Conservation (phyloP, 2,329 filamentous ascomycete species). For the Aspergillus hiratsukae region DNA sequence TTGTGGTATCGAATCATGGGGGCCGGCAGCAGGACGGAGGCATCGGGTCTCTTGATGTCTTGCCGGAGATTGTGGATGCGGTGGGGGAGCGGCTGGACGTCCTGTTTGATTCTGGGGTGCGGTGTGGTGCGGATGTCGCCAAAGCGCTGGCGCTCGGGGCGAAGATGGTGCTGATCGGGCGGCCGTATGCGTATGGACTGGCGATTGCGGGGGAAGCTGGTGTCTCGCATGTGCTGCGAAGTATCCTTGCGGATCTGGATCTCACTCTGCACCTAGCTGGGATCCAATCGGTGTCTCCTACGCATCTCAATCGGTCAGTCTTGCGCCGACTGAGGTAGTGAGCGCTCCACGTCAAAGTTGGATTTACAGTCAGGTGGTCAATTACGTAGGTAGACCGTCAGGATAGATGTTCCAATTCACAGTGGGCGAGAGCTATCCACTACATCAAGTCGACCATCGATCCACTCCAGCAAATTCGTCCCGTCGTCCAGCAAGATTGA, state of each 20-base stretch:
- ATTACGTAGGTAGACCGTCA: no score
- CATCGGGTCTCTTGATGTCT: constrained; percentile 42
- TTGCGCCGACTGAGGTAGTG: not conserved
- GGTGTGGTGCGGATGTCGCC: constrained; percentile 44
- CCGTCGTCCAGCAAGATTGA: constrained; percentile 2
- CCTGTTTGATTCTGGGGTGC: constrained; percentile 46
- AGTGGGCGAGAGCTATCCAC: not conserved
- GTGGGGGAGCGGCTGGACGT: constrained; percentile 34
- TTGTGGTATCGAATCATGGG: constrained; percentile 49
- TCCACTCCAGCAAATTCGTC: constrained; percentile 1
- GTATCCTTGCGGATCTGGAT: constrained; percentile 23
- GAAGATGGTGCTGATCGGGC: constrained; percentile 49
- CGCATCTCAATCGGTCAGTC: constrained; percentile 11
- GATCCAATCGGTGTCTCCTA: constrained; percentile 6
- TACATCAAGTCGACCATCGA: not conserved
- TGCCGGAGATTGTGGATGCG: constrained; percentile 52
- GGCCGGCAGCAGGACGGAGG: constrained; percentile 47
- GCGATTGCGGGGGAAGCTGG: constrained; percentile 51
- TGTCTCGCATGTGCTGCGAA: constrained; percentile 46
- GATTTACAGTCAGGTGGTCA: no score
- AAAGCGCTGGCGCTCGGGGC: constrained; percentile 50
- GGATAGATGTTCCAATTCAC: no score
- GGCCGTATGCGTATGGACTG: constrained; percentile 53
- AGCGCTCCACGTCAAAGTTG: no score
- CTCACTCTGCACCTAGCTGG: constrained; percentile 18